Base-by-base conservation (phyloP, 345 rosid species). In the Populus simonii region DNA sequence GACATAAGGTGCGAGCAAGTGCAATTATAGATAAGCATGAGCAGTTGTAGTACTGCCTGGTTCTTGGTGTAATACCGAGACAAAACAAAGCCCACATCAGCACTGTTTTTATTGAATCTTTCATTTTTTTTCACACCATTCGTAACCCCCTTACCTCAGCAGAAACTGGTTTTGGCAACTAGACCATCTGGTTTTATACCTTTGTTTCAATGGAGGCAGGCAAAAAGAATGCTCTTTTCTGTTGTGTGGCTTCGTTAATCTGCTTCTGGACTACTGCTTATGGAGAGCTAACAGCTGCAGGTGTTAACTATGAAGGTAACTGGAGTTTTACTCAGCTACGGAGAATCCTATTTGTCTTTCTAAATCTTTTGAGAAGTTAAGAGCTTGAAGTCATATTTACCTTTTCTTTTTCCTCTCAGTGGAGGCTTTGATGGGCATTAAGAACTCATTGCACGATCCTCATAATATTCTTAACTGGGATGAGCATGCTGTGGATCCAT, bases 241-340 rank as follows among this genome's bases (percentile, higher is more conserved):
- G 75, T 71, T 83, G 72, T 82, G 51, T 79, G 68, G 74, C 53
- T 62, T 71, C 86, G 69, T 75, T 85, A n/a, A n/a, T 39, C 76
- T 85, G 85, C 84, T 74, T 86, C 66, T 84, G 86, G 83, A 76
- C 73, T 72, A 59, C 76, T 84, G 87, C 89, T 29, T 75, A 66
- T 80, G 98, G 93, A 55, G 79, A 89, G 83, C 92, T 94, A 25
- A 89, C 97, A 70, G 82, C 93, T 22, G 83, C 89, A 85, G 98
- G 97, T 74, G 93, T 92, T 70, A 92, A 94, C 87, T 88, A 25
- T 82, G 98, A 94, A 92, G 98, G 98, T 92, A 90, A 80, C 7
- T 79, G 68, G 39, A 51, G 31, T 45, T 66, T 43, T 36, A 43
- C 38, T 20, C 29, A 43, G 55, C 57, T 1, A 57, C 11, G 29